Evolutionary conservation across 139 green algal genomes (phyloP), one percentile per base, ranked within the genome.

Genomic region (Coelastrella sp.): DNA sequence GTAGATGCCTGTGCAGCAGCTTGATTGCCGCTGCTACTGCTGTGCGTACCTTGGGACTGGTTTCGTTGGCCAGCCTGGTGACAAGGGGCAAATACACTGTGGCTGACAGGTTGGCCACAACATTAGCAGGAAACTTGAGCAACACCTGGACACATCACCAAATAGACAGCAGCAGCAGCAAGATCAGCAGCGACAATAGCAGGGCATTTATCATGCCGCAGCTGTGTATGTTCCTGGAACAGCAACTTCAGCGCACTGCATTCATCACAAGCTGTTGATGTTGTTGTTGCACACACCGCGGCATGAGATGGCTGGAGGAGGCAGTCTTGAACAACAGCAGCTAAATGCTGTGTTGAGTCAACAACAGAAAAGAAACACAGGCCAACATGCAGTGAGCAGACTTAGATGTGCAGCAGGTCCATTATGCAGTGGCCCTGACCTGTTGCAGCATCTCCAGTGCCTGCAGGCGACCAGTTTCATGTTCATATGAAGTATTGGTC

Each of bases 81-180:
- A 98, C 95, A 24, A 99, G 93, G 7, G 97, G 96, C 87, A 99
- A 87, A 88, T 98, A 96, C 24, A 98, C 89, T 72, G 96, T 78
- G 73, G 95, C 91, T 0, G 91, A 91, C n/a, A 89, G 9, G 79
- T 96, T 95, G 22, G 90, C 76, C 20, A 98, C 83, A 75, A 98
- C 83, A 59, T 89, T 70, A 0, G 90, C 68, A 0, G 97, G 97
- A 92, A 99, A 99, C 92, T 98, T 98, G 59, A 72, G n/a, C 0
- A 98, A 90, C 49, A 99, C 87, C 84, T 88, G 84, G n/a, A 27
- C 17, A 79, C 63, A 72, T 1, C 6, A 78, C 6, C 7, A 49
- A 15, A 35, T 24, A 9, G 5, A 25, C 17, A 78, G 14, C 74
- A 80, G 74, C 63, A 27, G 20, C 20, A 25, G 70, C 70, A 27